Evolutionary conservation across 2,329 filamentous ascomycete species (phyloP).

Genomic region (Aspergillus eucalypticola): DNA sequence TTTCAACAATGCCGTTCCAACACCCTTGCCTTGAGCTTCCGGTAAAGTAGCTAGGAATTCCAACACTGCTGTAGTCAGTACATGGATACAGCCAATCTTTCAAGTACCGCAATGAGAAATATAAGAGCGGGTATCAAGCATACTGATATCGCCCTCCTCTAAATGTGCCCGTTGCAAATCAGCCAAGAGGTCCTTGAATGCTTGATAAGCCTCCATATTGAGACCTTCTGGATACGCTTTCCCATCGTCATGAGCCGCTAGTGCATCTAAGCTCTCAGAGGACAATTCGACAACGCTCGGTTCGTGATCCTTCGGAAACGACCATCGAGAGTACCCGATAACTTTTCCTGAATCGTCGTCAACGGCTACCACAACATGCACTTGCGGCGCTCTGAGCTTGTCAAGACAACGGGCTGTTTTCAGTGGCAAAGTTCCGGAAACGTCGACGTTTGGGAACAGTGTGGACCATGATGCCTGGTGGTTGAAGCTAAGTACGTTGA

Average conservation of each 20-base stretch:
- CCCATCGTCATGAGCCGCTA: slow-evolving; percentile 35
- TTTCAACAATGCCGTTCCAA: slow-evolving; percentile 16
- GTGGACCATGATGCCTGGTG: slow-evolving; percentile 38
- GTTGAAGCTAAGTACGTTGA: slow-evolving; percentile 52
- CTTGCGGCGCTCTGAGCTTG: slow-evolving; percentile 45
- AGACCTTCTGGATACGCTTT: slow-evolving; percentile 41
- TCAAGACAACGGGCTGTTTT: slow-evolving; percentile 39
- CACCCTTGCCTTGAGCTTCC: slow-evolving; percentile 15
- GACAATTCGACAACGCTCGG: slow-evolving; percentile 48
- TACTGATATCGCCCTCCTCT: slow-evolving; percentile 18
- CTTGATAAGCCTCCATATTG: slow-evolving; percentile 45
- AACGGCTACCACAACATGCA: slow-evolving; percentile 45
- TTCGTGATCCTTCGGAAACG: slow-evolving; percentile 9
- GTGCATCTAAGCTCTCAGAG: slow-evolving; percentile 48
- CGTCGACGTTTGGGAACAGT: slow-evolving; percentile 26
- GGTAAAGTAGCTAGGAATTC: slow-evolving; percentile 19
- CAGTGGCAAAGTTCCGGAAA: slow-evolving; percentile 31
- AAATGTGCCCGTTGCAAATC: slow-evolving; percentile 4
- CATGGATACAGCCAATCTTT: slow-evolving; percentile 5
- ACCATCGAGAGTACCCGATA: slow-evolving; percentile 55
- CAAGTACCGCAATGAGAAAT: not conserved
- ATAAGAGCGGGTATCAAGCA: slow-evolving; percentile 4
- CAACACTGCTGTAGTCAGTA: slow-evolving; percentile 9
- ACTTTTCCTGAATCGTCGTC: slow-evolving; percentile 33
- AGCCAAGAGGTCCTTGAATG: slow-evolving; percentile 21